Evolutionary conservation across 768 basidiomycete species (phyloP).

Genomic region (Lactifluus echinatus): DNA sequence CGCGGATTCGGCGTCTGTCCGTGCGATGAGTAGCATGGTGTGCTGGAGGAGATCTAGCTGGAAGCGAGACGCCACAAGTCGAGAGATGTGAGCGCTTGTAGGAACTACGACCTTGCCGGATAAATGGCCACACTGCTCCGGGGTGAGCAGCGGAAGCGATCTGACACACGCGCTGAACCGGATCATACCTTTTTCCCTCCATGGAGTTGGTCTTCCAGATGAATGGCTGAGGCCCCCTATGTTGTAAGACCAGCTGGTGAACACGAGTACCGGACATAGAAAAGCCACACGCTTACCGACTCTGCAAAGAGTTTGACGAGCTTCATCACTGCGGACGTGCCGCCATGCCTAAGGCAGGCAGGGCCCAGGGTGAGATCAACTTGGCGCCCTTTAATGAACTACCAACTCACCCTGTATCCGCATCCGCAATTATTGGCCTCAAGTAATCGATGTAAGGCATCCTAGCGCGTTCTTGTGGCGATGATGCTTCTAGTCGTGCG

Average conservation of each 20-base stretch:
- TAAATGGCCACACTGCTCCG: conserved; percentile 67
- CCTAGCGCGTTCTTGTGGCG: conserved; percentile 54
- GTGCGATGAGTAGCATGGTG: conserved; percentile 82
- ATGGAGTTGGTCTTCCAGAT: conserved; percentile 90
- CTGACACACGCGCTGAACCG: no score
- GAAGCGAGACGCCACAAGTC: conserved; percentile 79
- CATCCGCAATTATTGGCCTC: conserved; percentile 89
- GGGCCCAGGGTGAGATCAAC: conserved; percentile 7
- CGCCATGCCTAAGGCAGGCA: conserved; percentile 62
- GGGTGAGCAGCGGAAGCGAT: neutral
- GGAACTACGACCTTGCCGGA: conserved; percentile 92
- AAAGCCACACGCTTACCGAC: conserved; percentile 39
- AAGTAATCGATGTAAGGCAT: conserved; percentile 82
- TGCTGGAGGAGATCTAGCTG: conserved; percentile 86
- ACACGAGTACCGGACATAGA: neutral
- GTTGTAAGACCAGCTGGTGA: neutral
- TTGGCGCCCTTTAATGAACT: neutral
- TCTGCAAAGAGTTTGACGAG: conserved; percentile 92
- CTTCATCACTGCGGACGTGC: conserved; percentile 91
- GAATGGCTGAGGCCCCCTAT: conserved; percentile 81
- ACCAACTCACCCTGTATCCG: conserved; percentile 78
- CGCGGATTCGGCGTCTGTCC: conserved; percentile 86
- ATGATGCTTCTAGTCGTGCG: conserved; percentile 60
- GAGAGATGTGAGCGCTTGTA: conserved; percentile 75
- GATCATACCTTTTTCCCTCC: conserved; percentile 76